Percentiles rank a stretch among this genome's conserved stretches.
These are phyloP conservation scores for Globisporangium acanthophoron DNA, from an alignment of 352 stramenopile genomes.

Conservation along the genomic window DNA sequence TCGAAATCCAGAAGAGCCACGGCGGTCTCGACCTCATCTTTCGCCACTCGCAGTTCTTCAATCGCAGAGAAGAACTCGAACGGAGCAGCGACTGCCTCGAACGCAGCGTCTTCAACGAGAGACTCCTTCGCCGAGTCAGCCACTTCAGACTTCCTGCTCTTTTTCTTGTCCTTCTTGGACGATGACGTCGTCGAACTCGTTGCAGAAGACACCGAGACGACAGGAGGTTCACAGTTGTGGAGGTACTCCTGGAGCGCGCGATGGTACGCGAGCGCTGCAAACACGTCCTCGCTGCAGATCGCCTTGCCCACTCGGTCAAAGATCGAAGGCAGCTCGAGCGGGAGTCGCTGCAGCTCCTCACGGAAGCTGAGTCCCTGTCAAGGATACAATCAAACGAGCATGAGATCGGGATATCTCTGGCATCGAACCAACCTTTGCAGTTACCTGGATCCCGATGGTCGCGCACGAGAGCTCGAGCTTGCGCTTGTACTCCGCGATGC, in stretches of 20 bases:
- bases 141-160: slow-evolving; percentile 8
- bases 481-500: slow-evolving; percentile 69
- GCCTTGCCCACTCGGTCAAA: slow-evolving; percentile 38
- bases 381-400: not conserved
- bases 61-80: slow-evolving; percentile 61
- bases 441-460: slow-evolving; percentile 55
- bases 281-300: slow-evolving; percentile 38
- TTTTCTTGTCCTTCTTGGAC: slow-evolving; percentile 47
- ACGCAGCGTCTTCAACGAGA: not conserved
- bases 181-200: slow-evolving; percentile 8
- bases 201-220: slow-evolving; percentile 16
- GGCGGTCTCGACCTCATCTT: slow-evolving; percentile 22
- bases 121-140: slow-evolving; percentile 2
- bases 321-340: slow-evolving; percentile 43
- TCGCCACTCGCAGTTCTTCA: slow-evolving; percentile 35
- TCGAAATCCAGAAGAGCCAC: slow-evolving; percentile 39
- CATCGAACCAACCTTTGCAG: not conserved
- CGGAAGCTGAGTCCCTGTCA: slow-evolving; percentile 48
- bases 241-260: slow-evolving; percentile 61
- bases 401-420: not conserved
- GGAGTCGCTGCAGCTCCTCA: slow-evolving; percentile 54
- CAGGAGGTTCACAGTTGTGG: slow-evolving; percentile 41
- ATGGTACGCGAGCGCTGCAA: slow-evolving; percentile 51
- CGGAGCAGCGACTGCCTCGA: slow-evolving; percentile 13
- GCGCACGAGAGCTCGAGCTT: slow-evolving; percentile 53